phyloP scores from a whole-genome alignment of 179 eudicot genomes.

The Sideroxylon spinosum region DNA sequence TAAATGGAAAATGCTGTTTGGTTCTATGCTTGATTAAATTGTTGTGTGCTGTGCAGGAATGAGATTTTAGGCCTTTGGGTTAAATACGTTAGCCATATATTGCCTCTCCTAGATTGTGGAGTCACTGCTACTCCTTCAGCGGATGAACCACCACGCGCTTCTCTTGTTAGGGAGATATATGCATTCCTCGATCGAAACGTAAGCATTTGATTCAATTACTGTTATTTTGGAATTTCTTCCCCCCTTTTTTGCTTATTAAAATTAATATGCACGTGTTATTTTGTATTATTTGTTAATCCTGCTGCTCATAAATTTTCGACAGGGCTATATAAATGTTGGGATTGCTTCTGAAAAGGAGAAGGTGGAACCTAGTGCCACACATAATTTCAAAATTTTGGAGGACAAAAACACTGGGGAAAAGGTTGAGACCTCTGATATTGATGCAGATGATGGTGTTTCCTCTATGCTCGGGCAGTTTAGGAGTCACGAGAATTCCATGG shows the following conservation, averaged over 20 bases:
- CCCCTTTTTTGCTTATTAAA: neutral
- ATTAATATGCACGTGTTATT: neutral
- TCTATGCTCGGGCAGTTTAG: conserved; percentile 63
- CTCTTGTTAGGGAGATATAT: conserved; percentile 71
- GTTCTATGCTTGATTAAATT: conserved; percentile 6
- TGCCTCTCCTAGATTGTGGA: conserved; percentile 81
- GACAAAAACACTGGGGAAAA: conserved; percentile 51
- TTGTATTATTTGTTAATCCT: neutral
- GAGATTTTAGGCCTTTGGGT: conserved; percentile 83
- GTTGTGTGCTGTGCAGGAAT: conserved; percentile 55
- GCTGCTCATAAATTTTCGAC: conserved; percentile 23
- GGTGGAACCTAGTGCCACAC: conserved; percentile 42
- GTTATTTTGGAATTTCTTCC: neutral
- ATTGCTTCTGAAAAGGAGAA: conserved; percentile 69
- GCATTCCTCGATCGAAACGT: conserved; percentile 80
- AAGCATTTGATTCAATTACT: conserved; percentile 36
- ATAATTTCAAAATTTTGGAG: conserved; percentile 52
- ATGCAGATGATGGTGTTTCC: conserved; percentile 76
- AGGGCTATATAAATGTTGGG: conserved; percentile 94
- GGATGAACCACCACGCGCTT: conserved; percentile 49
- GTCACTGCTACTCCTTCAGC: conserved; percentile 44
- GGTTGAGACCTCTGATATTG: conserved; percentile 47
- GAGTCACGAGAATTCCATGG: conserved; percentile 27
- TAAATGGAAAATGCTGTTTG: neutral
- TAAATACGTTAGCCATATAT: conserved; percentile 78